These are phyloP conservation scores for Raddia guianensis DNA, from an alignment of 176 grass and related monocot species.

Conservation along the genomic window DNA sequence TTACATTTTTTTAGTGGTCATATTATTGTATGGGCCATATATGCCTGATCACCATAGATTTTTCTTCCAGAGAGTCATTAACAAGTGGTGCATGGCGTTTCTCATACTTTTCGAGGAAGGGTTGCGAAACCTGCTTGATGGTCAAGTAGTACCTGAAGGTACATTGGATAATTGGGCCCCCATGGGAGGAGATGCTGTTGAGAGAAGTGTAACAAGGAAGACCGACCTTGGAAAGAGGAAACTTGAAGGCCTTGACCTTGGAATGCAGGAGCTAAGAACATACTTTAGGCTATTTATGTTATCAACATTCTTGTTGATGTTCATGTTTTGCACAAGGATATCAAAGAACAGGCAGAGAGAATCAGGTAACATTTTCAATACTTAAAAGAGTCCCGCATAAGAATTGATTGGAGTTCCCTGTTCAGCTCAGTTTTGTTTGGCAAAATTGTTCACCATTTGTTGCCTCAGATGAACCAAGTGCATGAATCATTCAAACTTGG, in stretches of 20 bases:
- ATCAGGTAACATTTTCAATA: slow-evolving; percentile 37
- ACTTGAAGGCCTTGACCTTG: slow-evolving; percentile 83
- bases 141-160: slow-evolving; percentile 34
- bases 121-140: slow-evolving; percentile 38
- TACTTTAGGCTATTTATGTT: slow-evolving; percentile 94
- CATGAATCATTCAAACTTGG: not conserved
- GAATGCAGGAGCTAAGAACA: slow-evolving; percentile 87
- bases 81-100: slow-evolving; percentile 83
- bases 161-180: slow-evolving; percentile 44
- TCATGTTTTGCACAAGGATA: slow-evolving; percentile 98
- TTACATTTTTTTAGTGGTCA: not conserved
- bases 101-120: slow-evolving; percentile 87
- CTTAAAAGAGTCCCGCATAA: slow-evolving; percentile 26
- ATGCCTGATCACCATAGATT: slow-evolving; percentile 21
- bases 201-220: slow-evolving; percentile 38
- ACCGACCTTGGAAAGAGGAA: slow-evolving; percentile 38
- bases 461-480: slow-evolving; percentile 46
- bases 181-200: slow-evolving; percentile 46
- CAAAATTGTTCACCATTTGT: not conserved
- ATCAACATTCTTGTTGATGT: slow-evolving; percentile 83
- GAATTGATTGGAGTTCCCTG: not conserved
- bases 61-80: slow-evolving; percentile 63
- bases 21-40: not conserved
- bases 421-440: slow-evolving; percentile 6
- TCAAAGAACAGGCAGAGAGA: slow-evolving; percentile 79